A percentile compares a stretch with the other conserved stretches of the same genome.
Evolutionary conservation across 768 basidiomycete species (phyloP).

Genomic region (Kwoniella sp.): DNA sequence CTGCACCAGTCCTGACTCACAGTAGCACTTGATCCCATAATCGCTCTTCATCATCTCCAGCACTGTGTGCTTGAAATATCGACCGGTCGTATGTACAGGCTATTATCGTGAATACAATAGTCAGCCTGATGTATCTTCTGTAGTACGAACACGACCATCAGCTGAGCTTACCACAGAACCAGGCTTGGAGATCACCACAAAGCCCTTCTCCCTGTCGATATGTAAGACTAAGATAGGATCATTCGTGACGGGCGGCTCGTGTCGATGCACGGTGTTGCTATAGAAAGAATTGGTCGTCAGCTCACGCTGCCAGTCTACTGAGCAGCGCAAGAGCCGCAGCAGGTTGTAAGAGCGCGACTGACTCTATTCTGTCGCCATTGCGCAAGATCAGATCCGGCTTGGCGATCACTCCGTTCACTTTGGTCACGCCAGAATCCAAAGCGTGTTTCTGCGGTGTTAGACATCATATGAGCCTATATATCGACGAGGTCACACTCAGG

Average conservation of each 20-base stretch:
- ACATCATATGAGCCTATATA: too few relatives aligned
- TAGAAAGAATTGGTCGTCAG: background rate
- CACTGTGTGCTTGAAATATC: conserved; percentile 85
- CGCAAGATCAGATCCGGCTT: conserved; percentile 73
- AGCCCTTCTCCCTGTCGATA: conserved; percentile 74
- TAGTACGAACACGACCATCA: too few relatives aligned
- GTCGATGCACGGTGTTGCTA: conserved; percentile 91
- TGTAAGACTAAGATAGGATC: conserved; percentile 77
- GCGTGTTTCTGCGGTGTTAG: conserved; percentile 64
- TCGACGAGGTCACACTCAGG: too few relatives aligned
- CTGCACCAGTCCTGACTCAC: conserved; percentile 69
- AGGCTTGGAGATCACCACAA: conserved; percentile 93
- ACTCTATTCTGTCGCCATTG: conserved; percentile 91
- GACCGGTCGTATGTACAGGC: conserved; percentile 90
- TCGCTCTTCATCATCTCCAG: conserved; percentile 82
- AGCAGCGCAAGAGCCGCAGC: background rate
- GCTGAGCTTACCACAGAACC: conserved; percentile 80
- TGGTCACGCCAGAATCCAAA: conserved; percentile 91
- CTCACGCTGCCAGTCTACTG: too few relatives aligned
- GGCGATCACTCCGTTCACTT: conserved; percentile 87
- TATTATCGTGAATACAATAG: conserved; percentile 55
- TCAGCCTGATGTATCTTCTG: too few relatives aligned
- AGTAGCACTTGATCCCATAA: conserved; percentile 79
- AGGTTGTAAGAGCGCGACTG: conserved; percentile 48
- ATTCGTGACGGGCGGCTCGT: conserved; percentile 91